phyloP scores from a whole-genome alignment of 2,329 filamentous ascomycete genomes.

The Westerdykella ornata region DNA sequence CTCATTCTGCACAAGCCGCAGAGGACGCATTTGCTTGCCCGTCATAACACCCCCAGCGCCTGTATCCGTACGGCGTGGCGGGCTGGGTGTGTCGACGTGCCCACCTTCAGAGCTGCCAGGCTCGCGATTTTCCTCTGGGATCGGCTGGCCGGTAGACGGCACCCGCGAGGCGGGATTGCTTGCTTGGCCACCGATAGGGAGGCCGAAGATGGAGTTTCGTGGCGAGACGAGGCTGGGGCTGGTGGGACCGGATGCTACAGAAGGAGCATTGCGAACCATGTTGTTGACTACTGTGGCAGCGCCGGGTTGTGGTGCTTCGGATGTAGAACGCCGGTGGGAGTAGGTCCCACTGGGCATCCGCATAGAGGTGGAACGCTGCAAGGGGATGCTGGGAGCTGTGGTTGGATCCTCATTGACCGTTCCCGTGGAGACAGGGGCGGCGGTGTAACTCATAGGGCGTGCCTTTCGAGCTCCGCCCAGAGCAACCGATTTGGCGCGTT shows the following conservation, averaged over 20 bases:
- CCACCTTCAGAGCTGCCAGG: constrained; percentile 19
- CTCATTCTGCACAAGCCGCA: constrained; percentile 76
- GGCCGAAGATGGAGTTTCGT: constrained; percentile 37
- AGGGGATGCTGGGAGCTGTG: constrained; percentile 69
- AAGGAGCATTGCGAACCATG: constrained; percentile 70
- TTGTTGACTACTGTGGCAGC: constrained; percentile 74
- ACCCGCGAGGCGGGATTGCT: constrained; percentile 29
- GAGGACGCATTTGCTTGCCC: constrained; percentile 67
- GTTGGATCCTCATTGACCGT: constrained; percentile 54
- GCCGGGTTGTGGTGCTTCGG: constrained; percentile 43
- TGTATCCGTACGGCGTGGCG: constrained; percentile 53
- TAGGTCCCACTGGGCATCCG: constrained; percentile 32
- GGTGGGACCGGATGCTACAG: constrained; percentile 39
- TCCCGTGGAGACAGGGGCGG: constrained; percentile 8
- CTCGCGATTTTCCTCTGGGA: constrained; percentile 11
- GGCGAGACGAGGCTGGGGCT: constrained; percentile 40
- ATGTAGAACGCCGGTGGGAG: constrained; percentile 40
- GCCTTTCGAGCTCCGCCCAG: constrained; percentile 42
- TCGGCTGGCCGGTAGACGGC: constrained; percentile 23
- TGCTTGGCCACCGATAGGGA: constrained; percentile 39
- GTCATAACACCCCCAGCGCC: constrained; percentile 41
- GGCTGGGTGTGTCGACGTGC: constrained; percentile 37
- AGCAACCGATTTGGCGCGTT: constrained; percentile 54
- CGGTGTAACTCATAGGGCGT: constrained; percentile 41
- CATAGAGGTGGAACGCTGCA: constrained; percentile 52